phyloP scores from a whole-genome alignment of 2,329 filamentous ascomycete species.

The Trichoderma sp. region DNA sequence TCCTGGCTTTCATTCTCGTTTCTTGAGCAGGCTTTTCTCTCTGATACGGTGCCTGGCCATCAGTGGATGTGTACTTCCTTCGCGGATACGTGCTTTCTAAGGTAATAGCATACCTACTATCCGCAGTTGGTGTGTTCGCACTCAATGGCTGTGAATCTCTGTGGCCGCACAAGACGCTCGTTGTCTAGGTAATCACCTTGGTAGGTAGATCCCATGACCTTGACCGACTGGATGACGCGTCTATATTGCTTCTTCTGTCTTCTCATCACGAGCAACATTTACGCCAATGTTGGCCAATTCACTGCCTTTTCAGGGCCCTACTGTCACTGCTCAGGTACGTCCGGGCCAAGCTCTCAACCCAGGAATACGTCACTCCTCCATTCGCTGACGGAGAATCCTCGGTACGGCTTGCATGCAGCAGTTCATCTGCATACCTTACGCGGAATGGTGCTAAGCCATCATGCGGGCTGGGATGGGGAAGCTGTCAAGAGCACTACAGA shows the following conservation, averaged over 20 bases:
- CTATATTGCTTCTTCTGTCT: too few relatives aligned
- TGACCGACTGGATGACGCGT: not conserved
- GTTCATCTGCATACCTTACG: conserved; percentile 15
- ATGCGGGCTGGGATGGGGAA: conserved; percentile 8
- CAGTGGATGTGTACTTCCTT: too few relatives aligned
- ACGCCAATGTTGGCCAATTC: too few relatives aligned
- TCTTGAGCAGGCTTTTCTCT: too few relatives aligned
- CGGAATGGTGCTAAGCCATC: conserved; percentile 11
- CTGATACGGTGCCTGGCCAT: too few relatives aligned
- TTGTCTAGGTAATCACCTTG: too few relatives aligned
- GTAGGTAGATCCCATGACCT: too few relatives aligned
- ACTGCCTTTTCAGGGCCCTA: not conserved
- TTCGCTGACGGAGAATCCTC: conserved; percentile 25
- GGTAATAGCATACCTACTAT: not conserved
- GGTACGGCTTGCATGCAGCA: conserved; percentile 20
- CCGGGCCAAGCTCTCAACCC: not conserved
- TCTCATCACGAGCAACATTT: too few relatives aligned
- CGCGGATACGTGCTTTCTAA: not conserved
- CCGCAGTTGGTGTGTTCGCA: not conserved
- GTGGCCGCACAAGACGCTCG: not conserved
- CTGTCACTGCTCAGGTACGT: not conserved
- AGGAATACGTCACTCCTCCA: conserved; percentile 22
- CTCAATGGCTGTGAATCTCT: not conserved
- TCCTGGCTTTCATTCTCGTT: too few relatives aligned
- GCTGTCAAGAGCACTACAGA: conserved; percentile 10